phyloP scores from a whole-genome alignment of 805 yeast species.

The Suhomyces vadensis region DNA sequence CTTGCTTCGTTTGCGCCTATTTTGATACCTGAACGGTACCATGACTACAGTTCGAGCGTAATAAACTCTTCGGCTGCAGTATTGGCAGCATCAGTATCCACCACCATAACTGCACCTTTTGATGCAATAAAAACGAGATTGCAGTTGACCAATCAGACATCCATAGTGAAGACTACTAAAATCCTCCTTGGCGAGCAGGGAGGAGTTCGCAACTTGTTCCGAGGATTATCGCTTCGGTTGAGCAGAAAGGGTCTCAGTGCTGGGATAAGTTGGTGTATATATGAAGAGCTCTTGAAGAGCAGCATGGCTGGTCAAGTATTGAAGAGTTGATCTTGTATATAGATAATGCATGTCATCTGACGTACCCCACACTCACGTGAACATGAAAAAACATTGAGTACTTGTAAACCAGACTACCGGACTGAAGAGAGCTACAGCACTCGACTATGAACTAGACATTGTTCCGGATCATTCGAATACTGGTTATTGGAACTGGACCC shows the following conservation, averaged over 20 bases:
- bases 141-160: conserved; percentile 60
- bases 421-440: not conserved
- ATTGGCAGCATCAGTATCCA: conserved; percentile 74
- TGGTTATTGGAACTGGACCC: no score
- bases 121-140: conserved; percentile 91
- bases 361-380: conserved; percentile 2
- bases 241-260: conserved; percentile 87
- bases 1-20: conserved; percentile 39
- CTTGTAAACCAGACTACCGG: not conserved
- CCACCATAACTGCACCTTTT: conserved; percentile 89
- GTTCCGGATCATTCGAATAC: no score
- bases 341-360: not conserved
- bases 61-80: conserved; percentile 79
- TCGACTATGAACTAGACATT: no score
- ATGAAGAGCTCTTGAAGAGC: conserved; percentile 75
- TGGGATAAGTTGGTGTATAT: conserved; percentile 96
- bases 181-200: conserved; percentile 47
- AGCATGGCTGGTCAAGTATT: conserved; percentile 1
- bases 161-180: conserved; percentile 39
- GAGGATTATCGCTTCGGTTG: conserved; percentile 80
- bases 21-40: conserved; percentile 10
- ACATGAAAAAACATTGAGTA: not conserved
- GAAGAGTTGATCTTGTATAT: conserved; percentile 3
- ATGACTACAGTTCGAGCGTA: conserved; percentile 30
- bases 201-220: conserved; percentile 62